Evolutionary conservation across 306 rosid species (phyloP), one percentile per base, ranked within the genome.

Genomic region (Myrica gale): DNA sequence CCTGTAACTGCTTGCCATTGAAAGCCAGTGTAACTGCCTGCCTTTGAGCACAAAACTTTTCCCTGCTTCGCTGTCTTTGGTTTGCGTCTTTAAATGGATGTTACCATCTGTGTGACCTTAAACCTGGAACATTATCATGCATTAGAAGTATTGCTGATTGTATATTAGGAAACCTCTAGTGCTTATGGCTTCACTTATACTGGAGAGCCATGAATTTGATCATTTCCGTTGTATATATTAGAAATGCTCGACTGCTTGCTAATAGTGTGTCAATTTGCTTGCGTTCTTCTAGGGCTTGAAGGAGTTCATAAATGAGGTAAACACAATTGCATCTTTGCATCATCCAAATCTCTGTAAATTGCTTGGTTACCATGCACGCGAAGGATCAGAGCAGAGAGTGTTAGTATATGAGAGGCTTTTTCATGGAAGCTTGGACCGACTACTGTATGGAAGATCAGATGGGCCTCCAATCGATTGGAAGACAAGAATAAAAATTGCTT

Each of bases 401-500:
- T 73, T 96, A 87, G 92, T 92, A 66, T 96, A 96, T 62, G 99
- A 92, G 85, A 85, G 98, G 86, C 97, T 96, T 26, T 87, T 52
- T 80, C 99, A 96, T 78, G 99, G 99, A 83, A 88, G 97, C 85
- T 84, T 96, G 83, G 97, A 89, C 79, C 96, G 96, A 39, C 76
- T 89, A 72, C 73, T 96, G 62, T 90, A 85, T 71, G 99, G 96
- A 74, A 87, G 99, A 80, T 86, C 97, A 68, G 99, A 96, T 77
- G 97, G 96, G 12, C 98, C 99, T 9, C 88, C 92, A 11, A 85
- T 96, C 78, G 99, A 96, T 82, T 96, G 99, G 99, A 96, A 90
- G 71, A 90, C 98, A 58, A 89, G 99, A 87, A 92, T 91, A 87
- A 92, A 89, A 87, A 90, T 96, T 79, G 96, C 97, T 57, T 81